A percentile compares a stretch with the other conserved stretches of the same genome.
These are phyloP conservation scores for Pleoardoris graminearum DNA, from an alignment of 2,329 filamentous ascomycete genomes.

Conservation along the genomic window DNA sequence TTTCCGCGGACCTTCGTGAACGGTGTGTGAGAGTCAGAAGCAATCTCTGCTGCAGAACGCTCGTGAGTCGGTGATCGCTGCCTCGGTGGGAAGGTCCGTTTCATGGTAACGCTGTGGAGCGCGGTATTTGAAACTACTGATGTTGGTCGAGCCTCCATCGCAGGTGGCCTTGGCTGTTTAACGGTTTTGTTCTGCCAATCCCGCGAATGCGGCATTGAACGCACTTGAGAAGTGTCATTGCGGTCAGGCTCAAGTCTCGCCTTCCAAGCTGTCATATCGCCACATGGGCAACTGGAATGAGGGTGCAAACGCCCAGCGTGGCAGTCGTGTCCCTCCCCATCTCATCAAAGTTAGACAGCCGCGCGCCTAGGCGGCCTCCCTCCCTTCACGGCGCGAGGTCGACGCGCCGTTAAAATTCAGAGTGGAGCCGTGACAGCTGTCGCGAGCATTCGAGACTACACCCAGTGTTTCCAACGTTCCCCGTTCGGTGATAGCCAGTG, in stretches of 20 bases:
- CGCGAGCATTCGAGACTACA: conserved; percentile 2
- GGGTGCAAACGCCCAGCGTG: conserved; percentile 12
- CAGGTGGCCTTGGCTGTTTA: no score
- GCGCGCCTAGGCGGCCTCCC: conserved; percentile 7
- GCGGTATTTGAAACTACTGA: neutral
- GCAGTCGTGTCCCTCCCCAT: conserved; percentile 12
- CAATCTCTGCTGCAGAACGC: neutral
- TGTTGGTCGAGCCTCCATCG: no score
- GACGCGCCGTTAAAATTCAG: conserved; percentile 12
- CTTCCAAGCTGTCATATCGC: conserved; percentile 2
- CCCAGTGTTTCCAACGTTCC: conserved; percentile 7
- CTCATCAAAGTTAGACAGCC: conserved; percentile 1
- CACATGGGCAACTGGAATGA: conserved; percentile 14
- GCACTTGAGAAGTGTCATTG: no score
- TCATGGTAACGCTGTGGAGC: conserved; percentile 8
- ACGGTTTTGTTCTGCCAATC: no score
- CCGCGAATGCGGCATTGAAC: no score
- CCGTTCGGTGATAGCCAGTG: conserved; percentile 7
- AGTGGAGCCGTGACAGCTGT: conserved; percentile 22
- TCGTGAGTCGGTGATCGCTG: conserved; percentile 7
- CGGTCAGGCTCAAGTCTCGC: neutral
- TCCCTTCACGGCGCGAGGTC: conserved; percentile 18
- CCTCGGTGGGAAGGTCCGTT: conserved; percentile 5
- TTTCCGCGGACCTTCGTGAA: conserved; percentile 8
- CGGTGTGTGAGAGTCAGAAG: no score